Conservation (phyloP, 306 rosid genomes). For the Parietaria judaica region DNA sequence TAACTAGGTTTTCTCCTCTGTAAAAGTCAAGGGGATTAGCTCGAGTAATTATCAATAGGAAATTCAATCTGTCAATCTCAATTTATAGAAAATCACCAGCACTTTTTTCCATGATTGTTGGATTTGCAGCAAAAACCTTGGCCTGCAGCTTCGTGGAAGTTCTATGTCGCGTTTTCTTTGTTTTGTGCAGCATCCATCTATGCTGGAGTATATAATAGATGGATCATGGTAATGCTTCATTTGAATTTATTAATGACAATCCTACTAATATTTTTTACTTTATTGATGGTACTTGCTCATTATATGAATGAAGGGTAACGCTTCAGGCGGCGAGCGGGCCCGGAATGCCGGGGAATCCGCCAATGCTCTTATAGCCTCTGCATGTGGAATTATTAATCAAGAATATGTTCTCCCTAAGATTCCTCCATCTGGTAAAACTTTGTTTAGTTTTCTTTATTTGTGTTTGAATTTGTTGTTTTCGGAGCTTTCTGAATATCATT, state of each 20-base stretch:
- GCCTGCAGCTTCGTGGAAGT: constrained; percentile 88
- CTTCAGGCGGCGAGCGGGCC: constrained; percentile 91
- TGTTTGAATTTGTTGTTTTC: no score
- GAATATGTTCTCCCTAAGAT: constrained; percentile 63
- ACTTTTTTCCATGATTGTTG: no score
- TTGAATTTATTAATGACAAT: neutral
- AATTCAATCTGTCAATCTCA: no score
- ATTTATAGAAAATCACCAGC: no score
- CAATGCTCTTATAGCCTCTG: constrained; percentile 49
- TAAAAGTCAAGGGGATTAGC: no score
- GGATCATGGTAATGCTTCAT: constrained; percentile 55
- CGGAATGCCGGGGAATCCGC: constrained; percentile 43
- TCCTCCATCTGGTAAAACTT: constrained; percentile 69
- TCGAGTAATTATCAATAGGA: no score
- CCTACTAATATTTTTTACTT: neutral
- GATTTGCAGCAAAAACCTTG: constrained; percentile 68
- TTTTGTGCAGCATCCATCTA: constrained; percentile 78
- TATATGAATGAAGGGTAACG: constrained; percentile 70
- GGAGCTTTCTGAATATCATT: no score
- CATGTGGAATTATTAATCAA: constrained; percentile 54
- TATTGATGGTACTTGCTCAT: constrained; percentile 1
- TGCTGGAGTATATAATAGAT: constrained; percentile 84
- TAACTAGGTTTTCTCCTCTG: no score
- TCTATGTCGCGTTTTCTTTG: constrained; percentile 73
- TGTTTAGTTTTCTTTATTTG: neutral